Base-by-base conservation (phyloP, 2,329 filamentous ascomycete species). In the Elsinoe batatas region DNA sequence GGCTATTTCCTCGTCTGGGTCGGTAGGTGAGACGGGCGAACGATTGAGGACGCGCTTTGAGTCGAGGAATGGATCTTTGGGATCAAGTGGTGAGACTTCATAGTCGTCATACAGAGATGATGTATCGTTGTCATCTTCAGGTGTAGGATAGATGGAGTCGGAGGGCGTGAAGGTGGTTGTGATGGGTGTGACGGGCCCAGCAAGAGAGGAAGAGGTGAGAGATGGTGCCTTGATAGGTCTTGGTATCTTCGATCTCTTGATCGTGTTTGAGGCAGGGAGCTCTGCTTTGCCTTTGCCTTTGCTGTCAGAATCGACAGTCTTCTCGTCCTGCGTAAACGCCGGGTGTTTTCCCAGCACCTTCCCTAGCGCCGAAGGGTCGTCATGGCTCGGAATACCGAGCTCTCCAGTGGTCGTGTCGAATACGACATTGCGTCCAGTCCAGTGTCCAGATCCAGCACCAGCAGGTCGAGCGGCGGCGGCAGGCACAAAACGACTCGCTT, bases 371-470 rank as follows among this genome's bases (percentile, higher is more conserved):
- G 13, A n/a, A 20, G 47, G 32, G 17, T 51, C 35, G n/a, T 51
- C 17, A 18, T 15, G 17, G 33, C 47, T 51, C 18, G 47, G 13
- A 26, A 35, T 35, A 35, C 47, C 47, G 32, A 51, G 47, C 47
- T 51, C 47, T 51, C 47, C 47, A 51, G 47, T 51, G 47, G 26
- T 51, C 26, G n/a, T 51, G 47, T 51, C 32, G 32, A 11, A 51
- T 8, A 51, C 32, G 47, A 51, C 35, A 15, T 38, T 32, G 26
- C 32, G 32, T 33, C 47, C 47, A 17, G 38, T 36, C 33, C 47
- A 35, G 32, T 10, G 37, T 32, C 26, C 47, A 44, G 40, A 15
- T 35, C n/a, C 13, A 35, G 47, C 15, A 8, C 12, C 44, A 35
- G 44, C 44, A 15, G 44, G 12, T 13, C 30, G 26, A 51, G 47